phyloP scores from a whole-genome alignment of 2,329 filamentous ascomycete genomes.

The Fusarium sp. region DNA sequence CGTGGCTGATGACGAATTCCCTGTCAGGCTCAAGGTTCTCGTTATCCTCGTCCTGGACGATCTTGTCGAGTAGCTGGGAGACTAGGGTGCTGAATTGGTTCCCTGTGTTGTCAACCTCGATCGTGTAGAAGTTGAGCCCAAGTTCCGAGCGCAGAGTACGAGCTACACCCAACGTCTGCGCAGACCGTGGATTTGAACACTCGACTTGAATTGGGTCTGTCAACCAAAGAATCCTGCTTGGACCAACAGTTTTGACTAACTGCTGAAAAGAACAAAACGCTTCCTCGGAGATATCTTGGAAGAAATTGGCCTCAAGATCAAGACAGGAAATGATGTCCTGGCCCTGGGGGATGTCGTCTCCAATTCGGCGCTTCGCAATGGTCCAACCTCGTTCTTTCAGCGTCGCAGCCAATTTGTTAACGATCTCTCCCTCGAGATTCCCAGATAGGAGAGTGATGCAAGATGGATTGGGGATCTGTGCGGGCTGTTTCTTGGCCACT shows the following conservation, averaged over 20 bases:
- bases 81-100: background rate
- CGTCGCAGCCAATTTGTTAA: background rate
- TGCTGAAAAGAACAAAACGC: background rate
- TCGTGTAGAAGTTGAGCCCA: conserved; percentile 5
- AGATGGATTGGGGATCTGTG: rapidly evolving
- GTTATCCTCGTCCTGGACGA: background rate
- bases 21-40: conserved; percentile 9
- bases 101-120: conserved; percentile 3
- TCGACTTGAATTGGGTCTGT: background rate
- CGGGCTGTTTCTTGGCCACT: conserved; percentile 5
- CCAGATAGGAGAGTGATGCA: background rate
- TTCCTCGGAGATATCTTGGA: background rate
- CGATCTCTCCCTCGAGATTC: background rate
- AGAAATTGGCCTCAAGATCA: conserved; percentile 16
- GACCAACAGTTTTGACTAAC: background rate
- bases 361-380: background rate
- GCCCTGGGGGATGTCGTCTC: background rate
- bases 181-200: background rate
- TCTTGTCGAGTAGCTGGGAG: background rate
- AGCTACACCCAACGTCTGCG: conserved; percentile 8
- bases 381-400: conserved; percentile 1
- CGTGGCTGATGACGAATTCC: conserved; percentile 4
- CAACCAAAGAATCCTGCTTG: conserved; percentile 1
- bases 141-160: conserved; percentile 18
- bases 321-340: conserved; percentile 7